Base-by-base conservation (phyloP, 306 rosid species). In the Dalbergia oliveri region DNA sequence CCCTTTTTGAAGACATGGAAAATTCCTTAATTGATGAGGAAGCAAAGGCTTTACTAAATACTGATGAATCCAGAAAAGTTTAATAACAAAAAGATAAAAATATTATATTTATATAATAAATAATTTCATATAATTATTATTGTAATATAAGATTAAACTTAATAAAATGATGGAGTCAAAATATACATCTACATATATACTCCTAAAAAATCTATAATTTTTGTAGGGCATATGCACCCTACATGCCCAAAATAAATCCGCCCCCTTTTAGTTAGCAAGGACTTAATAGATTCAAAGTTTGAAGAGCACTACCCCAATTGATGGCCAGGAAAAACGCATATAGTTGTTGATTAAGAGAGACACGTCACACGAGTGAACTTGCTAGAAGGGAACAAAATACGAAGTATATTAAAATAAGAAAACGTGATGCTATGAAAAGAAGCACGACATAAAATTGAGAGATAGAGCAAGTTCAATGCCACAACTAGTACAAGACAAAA, bases 1-100 rank as follows among this genome's bases (percentile, higher is more conserved):
- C 62, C 49, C 77, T 50, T 70, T 75, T 59, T 79, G 79, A 79
- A 79, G 86, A 74, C 79, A 79, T 85, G 80, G 68, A 65, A 72
- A 79, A 75, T 41, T 33, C 76, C 81, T 11, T 59, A 69, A 68
- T 72, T 67, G 41, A 80, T 31, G 79, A 37, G 60, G 71, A 82
- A 77, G 75, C 54, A 34, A 69, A 21, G 76, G 68, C 31, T 26
- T 26, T 26, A 26, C 3, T 26, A 26, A 26, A 1, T 2, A 26
- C 31, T 1, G 3, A 26, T 2, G 3, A 26, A 2, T 2, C 31
- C 31, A 2, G 31, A 26, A 26, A 26, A 26, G 1, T 26, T 26
- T 26, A 26, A 26, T 26, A 26, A 26, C 1, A 26, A 2, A 21
- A 1, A 26, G 31, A 26, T 2, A 26, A 26, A 26, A 26, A 26